Percentiles rank a stretch among this genome's conserved stretches.
phyloP scores from a whole-genome alignment of 2,329 filamentous ascomycete species.

The Fusarium haematococcum region DNA sequence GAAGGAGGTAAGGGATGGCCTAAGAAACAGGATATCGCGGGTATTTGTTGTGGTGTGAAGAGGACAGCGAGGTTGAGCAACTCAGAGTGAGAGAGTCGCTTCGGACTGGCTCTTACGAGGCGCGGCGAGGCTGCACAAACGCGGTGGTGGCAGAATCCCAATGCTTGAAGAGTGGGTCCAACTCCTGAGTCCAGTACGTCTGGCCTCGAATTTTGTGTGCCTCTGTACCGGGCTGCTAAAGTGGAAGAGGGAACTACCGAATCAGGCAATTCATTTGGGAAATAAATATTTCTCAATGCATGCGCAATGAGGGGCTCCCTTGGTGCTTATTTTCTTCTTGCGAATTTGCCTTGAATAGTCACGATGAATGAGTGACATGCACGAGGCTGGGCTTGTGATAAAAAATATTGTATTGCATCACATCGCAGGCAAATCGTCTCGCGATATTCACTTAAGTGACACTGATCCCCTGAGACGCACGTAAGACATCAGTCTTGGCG shows the following conservation, averaged over 20 bases:
- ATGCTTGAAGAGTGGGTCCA: slow-evolving; percentile 14
- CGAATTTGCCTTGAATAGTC: not conserved
- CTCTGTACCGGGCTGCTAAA: not conserved
- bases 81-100: slow-evolving; percentile 11
- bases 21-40: slow-evolving; percentile 18
- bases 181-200: not conserved
- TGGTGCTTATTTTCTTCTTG: not conserved
- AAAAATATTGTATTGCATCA: slow-evolving; percentile 14
- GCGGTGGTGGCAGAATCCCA: slow-evolving; percentile 29
- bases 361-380: not conserved
- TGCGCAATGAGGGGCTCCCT: not conserved
- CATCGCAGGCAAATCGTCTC: slow-evolving; percentile 4
- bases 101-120: slow-evolving; percentile 28
- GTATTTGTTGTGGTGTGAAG: slow-evolving; percentile 24
- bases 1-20: slow-evolving; percentile 20
- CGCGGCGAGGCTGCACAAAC: slow-evolving; percentile 40
- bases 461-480: slow-evolving; percentile 14
- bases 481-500: slow-evolving; percentile 18
- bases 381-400: slow-evolving; percentile 18
- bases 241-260: not conserved
- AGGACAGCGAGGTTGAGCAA: slow-evolving; percentile 8
- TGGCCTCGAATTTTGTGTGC: not conserved
- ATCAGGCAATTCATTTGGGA: not conserved
- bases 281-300: not conserved
- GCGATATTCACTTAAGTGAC: slow-evolving; percentile 30